These are phyloP conservation scores for Pseudopithomyces chartarum DNA, from an alignment of 2,329 filamentous ascomycete genomes.

Conservation along the genomic window DNA sequence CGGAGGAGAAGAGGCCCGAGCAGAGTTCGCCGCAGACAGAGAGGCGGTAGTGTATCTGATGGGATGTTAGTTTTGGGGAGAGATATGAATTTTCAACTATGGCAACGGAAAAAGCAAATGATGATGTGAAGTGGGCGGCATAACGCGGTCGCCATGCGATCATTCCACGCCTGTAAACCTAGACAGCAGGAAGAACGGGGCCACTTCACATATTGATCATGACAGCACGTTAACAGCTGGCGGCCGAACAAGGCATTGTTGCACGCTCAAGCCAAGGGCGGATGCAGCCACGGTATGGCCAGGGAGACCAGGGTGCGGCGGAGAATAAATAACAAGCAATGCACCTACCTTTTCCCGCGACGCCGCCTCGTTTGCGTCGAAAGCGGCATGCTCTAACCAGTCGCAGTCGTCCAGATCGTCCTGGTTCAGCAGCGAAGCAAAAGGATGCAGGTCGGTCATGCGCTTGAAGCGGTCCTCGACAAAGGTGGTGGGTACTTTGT, in stretches of 20 bases:
- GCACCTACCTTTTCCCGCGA: constrained; percentile 63
- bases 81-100: neutral
- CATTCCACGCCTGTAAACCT: neutral
- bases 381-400: constrained; percentile 61
- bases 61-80: constrained; percentile 7
- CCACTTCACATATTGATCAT: neutral
- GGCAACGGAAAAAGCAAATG: neutral
- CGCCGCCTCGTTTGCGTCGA: constrained; percentile 63
- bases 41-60: constrained; percentile 77
- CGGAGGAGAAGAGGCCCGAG: constrained; percentile 78
- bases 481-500: constrained; percentile 23
- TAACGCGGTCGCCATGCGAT: neutral
- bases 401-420: constrained; percentile 68
- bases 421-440: constrained; percentile 72
- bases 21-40: constrained; percentile 75
- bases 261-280: constrained; percentile 3
- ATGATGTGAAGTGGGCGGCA: neutral
- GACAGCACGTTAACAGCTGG: constrained; percentile 12
- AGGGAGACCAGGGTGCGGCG: constrained; percentile 4
- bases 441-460: constrained; percentile 69
- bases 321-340: constrained; percentile 4
- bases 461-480: constrained; percentile 36
- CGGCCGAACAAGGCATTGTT: constrained; percentile 18
- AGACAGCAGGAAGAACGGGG: neutral
- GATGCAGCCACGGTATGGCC: neutral